Evolutionary conservation across 805 yeast species (phyloP).

Genomic region (Teunomyces aglyptinius): DNA sequence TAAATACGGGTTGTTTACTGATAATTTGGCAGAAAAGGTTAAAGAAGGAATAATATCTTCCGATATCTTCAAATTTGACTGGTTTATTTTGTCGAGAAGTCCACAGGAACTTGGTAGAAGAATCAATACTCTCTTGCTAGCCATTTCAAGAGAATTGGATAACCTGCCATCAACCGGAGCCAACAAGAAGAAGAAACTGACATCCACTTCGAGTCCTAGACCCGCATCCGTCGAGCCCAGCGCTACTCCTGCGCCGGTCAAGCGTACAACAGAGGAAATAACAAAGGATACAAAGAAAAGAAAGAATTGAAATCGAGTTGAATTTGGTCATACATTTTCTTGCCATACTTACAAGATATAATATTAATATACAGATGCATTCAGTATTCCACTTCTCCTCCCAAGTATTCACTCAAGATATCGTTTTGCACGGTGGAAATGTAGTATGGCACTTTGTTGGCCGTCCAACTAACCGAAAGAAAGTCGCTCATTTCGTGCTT

Average conservation of each 20-base stretch:
- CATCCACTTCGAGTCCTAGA: slow-evolving; percentile 26
- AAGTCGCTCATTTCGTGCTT: slow-evolving; percentile 58
- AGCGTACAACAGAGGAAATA: neutral
- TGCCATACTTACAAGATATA: neutral
- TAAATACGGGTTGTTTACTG: slow-evolving; percentile 62
- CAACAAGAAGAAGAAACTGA: slow-evolving; percentile 25
- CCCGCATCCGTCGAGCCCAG: slow-evolving; percentile 37
- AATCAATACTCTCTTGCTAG: slow-evolving; percentile 61
- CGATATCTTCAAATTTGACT: slow-evolving; percentile 66
- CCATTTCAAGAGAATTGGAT: slow-evolving; percentile 68
- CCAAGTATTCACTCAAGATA: slow-evolving; percentile 34
- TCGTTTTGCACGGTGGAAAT: slow-evolving; percentile 62
- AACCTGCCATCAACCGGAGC: slow-evolving; percentile 53
- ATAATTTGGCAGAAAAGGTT: slow-evolving; percentile 59
- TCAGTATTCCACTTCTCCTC: slow-evolving; percentile 1
- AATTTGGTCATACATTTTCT: neutral
- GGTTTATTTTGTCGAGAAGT: slow-evolving; percentile 70
- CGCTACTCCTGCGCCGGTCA: neutral
- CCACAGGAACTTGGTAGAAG: slow-evolving; percentile 72
- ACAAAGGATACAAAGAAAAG: slow-evolving; percentile 4
- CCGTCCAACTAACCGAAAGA: slow-evolving; percentile 87
- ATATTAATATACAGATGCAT: neutral
- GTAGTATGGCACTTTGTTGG: slow-evolving; percentile 75
- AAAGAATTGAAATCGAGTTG: neutral
- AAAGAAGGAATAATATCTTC: slow-evolving; percentile 61